Conservation (phyloP, 192 early-diverging fungal species). For the Dissophora globulifera region DNA sequence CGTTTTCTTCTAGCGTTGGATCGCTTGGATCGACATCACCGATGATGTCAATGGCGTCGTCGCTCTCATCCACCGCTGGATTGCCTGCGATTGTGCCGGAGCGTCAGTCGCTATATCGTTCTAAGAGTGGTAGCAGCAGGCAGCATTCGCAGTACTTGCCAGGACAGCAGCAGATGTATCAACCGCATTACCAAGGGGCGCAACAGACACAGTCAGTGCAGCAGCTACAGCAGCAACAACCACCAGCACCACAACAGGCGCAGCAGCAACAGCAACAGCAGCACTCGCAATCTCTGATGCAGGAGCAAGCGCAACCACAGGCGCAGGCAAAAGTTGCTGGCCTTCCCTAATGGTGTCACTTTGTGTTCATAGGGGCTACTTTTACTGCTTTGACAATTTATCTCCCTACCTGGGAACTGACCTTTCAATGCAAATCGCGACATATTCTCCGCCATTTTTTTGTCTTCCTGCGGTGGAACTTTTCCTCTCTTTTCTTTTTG, state of each 20-base stretch:
- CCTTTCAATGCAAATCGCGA: too few species aligned
- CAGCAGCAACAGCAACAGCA: constrained; percentile 21
- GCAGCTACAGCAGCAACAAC: constrained; percentile 22
- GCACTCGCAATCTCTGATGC: not conserved
- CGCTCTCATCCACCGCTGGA: constrained; percentile 42
- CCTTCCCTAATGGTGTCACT: not conserved
- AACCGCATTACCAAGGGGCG: constrained; percentile 12
- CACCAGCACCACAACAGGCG: not conserved
- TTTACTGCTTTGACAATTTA: too few species aligned
- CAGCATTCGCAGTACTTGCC: constrained; percentile 29
- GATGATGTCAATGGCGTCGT: constrained; percentile 48
- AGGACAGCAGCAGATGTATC: constrained; percentile 3
- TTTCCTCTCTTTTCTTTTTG: too few species aligned
- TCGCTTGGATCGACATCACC: constrained; percentile 44
- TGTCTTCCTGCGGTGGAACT: too few species aligned
- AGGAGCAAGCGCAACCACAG: too few species aligned
- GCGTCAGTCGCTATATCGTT: constrained; percentile 45
- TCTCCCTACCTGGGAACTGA: too few species aligned
- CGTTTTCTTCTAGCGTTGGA: constrained; percentile 42
- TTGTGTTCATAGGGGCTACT: too few species aligned
- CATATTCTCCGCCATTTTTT: too few species aligned
- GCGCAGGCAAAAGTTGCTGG: not conserved
- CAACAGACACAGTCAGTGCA: constrained; percentile 9
- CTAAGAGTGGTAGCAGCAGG: constrained; percentile 48
- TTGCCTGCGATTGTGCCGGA: constrained; percentile 48